Evolutionary conservation across 306 rosid genomes (phyloP), one percentile per base, ranked within the genome.

Genomic region (Malus orientalis): DNA sequence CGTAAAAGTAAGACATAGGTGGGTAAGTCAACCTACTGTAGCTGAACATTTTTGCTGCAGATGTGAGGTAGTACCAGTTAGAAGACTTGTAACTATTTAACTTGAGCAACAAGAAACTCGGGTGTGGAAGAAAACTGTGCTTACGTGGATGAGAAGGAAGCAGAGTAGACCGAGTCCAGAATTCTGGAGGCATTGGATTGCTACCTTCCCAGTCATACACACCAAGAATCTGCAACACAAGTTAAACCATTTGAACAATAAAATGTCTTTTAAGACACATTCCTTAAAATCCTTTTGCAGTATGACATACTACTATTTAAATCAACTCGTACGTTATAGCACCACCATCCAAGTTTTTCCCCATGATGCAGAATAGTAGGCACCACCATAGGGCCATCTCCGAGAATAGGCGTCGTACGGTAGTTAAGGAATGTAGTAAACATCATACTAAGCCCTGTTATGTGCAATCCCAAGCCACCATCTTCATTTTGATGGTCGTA

Each of bases 401-500:
- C 96, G 7, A 93, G 93, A 0, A 93, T 69, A 14, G 96, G 79
- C 90, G 89, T 85, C 5, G 86, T 77, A 60, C 84, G 78, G 42
- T 93, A 93, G 78, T 81, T 93, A 2, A 93, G 80, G 29, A 74
- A 71, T 0, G 93, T 90, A 30, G 91, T 73, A 27, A 90, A 89
- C 98, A 93, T 90, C 80, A 84, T 89, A 80, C 94, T 93, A 0
- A 80, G 94, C 19, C 96, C 96, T 72, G 85, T 88, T 6, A 93
- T 86, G 80, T 93, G 93, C 18, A 90, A 40, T 25, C 98, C 98
- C 96, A 93, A 93, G 3, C 98, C 96, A 58, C 98, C 96, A 78
- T 90, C 96, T 76, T 90, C 83, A 6, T 79, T 79, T 54, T 53
- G 54, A 72, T 91, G 97, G 71, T 59, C 77, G 55, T 91, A 93